Percentiles rank a stretch among this genome's conserved stretches.
Evolutionary conservation across 2,329 filamentous ascomycete species (phyloP).

Genomic region (Cordyceps tenuipes): DNA sequence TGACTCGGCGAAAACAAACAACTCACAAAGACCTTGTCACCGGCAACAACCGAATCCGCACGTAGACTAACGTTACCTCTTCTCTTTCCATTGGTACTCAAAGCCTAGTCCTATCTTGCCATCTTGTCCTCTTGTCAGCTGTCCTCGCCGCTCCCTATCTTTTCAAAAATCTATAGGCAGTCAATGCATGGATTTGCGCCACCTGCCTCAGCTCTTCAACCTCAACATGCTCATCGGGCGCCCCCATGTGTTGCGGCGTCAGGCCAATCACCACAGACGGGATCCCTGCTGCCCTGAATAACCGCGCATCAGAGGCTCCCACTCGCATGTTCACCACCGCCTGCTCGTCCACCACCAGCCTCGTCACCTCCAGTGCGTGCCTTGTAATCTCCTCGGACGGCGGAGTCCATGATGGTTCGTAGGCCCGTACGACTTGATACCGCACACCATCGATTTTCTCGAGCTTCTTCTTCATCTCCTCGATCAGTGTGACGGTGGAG

Average conservation of each 20-base stretch:
- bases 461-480: not conserved
- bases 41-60: too few relatives aligned
- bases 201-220: conserved; percentile 11
- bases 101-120: not conserved
- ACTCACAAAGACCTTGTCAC: too few relatives aligned
- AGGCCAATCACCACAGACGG: conserved; percentile 13
- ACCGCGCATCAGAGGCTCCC: conserved; percentile 13
- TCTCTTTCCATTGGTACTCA: too few relatives aligned
- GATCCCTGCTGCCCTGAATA: conserved; percentile 9
- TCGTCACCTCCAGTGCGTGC: conserved; percentile 9
- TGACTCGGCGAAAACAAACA: not conserved
- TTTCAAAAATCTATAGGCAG: conserved; percentile 11
- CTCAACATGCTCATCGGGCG: conserved; percentile 10
- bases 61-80: too few relatives aligned
- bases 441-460: not conserved
- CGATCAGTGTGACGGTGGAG: not conserved
- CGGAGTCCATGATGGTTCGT: conserved; percentile 13
- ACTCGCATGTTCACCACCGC: conserved; percentile 13
- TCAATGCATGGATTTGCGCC: conserved; percentile 12
- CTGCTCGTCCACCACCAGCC: not conserved
- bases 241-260: conserved; percentile 14
- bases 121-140: too few relatives aligned
- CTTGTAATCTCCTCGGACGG: conserved; percentile 8
- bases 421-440: conserved; percentile 3
- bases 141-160: not conserved